These are phyloP conservation scores for Aspergillus pseudotamarii DNA, from an alignment of 2,329 filamentous ascomycete genomes.

Conservation along the genomic window DNA sequence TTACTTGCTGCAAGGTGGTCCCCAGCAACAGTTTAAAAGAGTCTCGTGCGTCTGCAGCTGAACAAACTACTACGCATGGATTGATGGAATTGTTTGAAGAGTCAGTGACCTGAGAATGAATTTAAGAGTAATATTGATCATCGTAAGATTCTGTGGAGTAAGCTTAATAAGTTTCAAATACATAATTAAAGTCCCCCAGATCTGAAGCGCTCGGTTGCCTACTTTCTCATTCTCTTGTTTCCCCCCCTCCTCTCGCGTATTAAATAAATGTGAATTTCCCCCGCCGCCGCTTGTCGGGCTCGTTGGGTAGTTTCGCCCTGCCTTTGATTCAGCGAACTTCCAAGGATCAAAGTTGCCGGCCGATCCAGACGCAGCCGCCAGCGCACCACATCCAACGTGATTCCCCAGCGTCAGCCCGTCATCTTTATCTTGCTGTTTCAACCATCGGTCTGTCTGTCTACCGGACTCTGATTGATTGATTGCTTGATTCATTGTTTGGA, in stretches of 20 bases:
- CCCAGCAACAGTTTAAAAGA: background rate
- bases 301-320: slow-evolving; percentile 26
- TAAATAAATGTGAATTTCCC: slow-evolving; percentile 14
- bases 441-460: background rate
- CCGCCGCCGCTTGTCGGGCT: slow-evolving; percentile 21
- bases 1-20: background rate
- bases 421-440: slow-evolving; percentile 3
- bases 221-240: slow-evolving; percentile 7
- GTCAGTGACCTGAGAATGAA: background rate
- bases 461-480: background rate
- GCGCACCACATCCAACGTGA: slow-evolving; percentile 25
- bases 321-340: slow-evolving; percentile 14
- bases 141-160: background rate
- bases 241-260: slow-evolving; percentile 16
- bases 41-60: slow-evolving; percentile 3
- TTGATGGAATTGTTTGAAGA: background rate
- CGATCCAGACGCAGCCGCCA: slow-evolving; percentile 30
- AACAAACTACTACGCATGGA: background rate
- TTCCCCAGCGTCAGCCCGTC: slow-evolving; percentile 19
- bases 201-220: background rate
- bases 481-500: slow-evolving; percentile 18
- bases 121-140: background rate
- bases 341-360: slow-evolving; percentile 28
- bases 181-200: background rate
- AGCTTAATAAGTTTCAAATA: background rate